Conservation (phyloP, 2,329 filamentous ascomycete species). For the Clarireedia hainanense region DNA sequence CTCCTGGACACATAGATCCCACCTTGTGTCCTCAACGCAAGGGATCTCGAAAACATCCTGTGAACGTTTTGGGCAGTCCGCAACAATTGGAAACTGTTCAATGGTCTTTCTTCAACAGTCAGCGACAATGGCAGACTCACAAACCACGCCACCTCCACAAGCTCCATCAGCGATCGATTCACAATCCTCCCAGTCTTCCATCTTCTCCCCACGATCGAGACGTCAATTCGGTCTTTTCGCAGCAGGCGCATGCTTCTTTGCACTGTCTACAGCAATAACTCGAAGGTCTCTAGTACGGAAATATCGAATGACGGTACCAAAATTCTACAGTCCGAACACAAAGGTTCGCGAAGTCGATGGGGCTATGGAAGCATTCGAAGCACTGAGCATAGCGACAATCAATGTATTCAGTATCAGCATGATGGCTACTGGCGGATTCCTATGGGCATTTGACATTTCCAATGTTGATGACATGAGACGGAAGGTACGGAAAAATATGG, state of each 20-base stretch:
- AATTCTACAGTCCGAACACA: conserved; percentile 63
- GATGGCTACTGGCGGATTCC: conserved; percentile 62
- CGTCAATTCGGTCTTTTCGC: conserved; percentile 64
- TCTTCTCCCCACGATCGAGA: conserved; percentile 27
- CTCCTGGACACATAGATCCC: too few relatives aligned
- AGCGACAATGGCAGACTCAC: conserved; percentile 3
- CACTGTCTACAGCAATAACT: conserved; percentile 63
- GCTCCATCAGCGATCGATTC: conserved; percentile 4
- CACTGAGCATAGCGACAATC: conserved; percentile 77
- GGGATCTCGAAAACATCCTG: too few relatives aligned
- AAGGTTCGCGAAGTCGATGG: conserved; percentile 49
- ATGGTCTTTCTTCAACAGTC: conserved; percentile 1
- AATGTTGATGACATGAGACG: conserved; percentile 55
- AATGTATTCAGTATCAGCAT: conserved; percentile 73
- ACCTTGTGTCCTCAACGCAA: too few relatives aligned
- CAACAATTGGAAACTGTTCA: neutral
- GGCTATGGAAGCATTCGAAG: conserved; percentile 69
- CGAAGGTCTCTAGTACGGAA: conserved; percentile 62
- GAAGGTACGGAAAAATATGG: conserved; percentile 38
- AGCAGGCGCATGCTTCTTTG: conserved; percentile 68
- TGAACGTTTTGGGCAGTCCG: too few relatives aligned
- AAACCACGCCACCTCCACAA: conserved; percentile 7
- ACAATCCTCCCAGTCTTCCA: conserved; percentile 16
- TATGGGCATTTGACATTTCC: conserved; percentile 73
- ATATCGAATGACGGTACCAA: conserved; percentile 52